A percentile compares a stretch with the other conserved stretches of the same genome.
Conservation (phyloP, 2,329 filamentous ascomycete species). For the Blumeria hordei region DNA sequence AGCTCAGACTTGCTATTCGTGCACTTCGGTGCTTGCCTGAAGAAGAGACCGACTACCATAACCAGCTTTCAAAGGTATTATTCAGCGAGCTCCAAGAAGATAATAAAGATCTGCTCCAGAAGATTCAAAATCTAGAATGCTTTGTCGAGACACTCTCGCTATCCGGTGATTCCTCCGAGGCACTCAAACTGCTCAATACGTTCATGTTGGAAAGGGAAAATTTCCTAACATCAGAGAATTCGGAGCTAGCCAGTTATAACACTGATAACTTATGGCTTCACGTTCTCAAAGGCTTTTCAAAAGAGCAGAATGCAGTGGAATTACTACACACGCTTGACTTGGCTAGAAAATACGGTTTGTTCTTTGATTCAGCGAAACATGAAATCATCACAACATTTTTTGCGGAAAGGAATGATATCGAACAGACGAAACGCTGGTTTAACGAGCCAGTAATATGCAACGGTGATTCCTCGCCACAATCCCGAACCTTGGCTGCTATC, state of each 20-base stretch:
- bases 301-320: constrained; percentile 31
- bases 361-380: constrained; percentile 23
- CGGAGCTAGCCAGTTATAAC: neutral
- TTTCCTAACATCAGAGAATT: neutral
- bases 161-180: constrained; percentile 10
- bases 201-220: neutral
- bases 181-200: constrained; percentile 6
- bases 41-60: constrained; percentile 6
- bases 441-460: constrained; percentile 17
- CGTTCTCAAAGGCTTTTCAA: constrained; percentile 35
- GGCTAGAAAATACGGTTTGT: constrained; percentile 23
- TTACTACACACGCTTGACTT: constrained; percentile 30
- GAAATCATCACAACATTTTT: constrained; percentile 37
- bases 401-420: constrained; percentile 28
- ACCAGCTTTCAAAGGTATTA: constrained; percentile 9
- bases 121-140: neutral
- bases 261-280: constrained; percentile 21
- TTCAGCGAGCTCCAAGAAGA: constrained; percentile 4
- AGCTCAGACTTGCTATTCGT: constrained; percentile 6
- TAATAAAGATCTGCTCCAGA: neutral
- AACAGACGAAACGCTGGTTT: constrained; percentile 46
- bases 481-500: constrained; percentile 25
- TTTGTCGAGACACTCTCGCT: constrained; percentile 6
- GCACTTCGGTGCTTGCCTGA: constrained; percentile 8
- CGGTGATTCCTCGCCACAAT: neutral